These are phyloP conservation scores for Eutrema yunnanense DNA, from an alignment of 345 rosid species.

Conservation along the genomic window DNA sequence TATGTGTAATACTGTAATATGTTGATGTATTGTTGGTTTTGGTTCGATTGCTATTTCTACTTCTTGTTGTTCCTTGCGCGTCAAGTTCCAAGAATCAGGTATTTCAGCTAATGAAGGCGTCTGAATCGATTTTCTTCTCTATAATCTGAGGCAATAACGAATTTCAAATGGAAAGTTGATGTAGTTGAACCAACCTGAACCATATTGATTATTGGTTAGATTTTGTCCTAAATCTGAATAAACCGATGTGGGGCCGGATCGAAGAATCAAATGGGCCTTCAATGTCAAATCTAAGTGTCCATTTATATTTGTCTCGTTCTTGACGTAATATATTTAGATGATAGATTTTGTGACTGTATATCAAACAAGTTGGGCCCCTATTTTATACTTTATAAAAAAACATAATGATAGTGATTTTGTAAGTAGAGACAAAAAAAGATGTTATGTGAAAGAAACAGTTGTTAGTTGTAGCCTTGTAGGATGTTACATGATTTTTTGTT, in stretches of 20 bases:
- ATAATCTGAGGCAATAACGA: not conserved
- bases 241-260: not conserved
- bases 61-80: not conserved
- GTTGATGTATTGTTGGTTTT: not conserved
- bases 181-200: not conserved
- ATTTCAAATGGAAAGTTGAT: not conserved
- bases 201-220: not conserved
- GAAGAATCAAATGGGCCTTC: slow-evolving; percentile 25
- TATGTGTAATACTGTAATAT: not conserved
- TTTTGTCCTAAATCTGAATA: not conserved
- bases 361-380: slow-evolving; percentile 6
- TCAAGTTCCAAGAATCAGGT: not conserved
- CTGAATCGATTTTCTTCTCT: not conserved
- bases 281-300: slow-evolving; percentile 9
- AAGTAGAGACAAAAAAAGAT: not conserved
- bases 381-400: not conserved
- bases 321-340: not conserved
- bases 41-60: not conserved
- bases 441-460: not conserved
- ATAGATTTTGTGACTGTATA: not conserved
- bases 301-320: not conserved
- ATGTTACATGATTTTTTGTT: not conserved
- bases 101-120: not conserved
- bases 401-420: not conserved
- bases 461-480: not conserved